A percentile compares a stretch with the other conserved stretches of the same genome.
These are phyloP conservation scores for Jaminaea rosea DNA, from an alignment of 1,284 basidiomycete species.

Conservation along the genomic window DNA sequence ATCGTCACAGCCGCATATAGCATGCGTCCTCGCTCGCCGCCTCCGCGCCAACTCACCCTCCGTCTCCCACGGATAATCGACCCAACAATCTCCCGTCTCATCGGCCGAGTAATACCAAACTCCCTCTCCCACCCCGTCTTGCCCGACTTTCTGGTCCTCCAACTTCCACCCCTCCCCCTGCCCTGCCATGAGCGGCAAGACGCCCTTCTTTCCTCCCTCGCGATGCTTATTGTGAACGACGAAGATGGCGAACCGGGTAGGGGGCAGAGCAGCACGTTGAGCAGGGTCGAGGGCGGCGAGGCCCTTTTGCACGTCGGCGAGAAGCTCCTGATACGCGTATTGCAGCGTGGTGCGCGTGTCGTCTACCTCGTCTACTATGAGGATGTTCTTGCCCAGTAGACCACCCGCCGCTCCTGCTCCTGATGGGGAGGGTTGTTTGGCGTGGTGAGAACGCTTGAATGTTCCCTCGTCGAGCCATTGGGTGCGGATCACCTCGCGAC, in stretches of 20 bases:
- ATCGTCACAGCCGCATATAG: too few species aligned
- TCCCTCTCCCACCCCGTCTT: constrained; percentile 31
- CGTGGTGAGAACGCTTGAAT: constrained; percentile 12
- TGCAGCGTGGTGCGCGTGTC: constrained; percentile 45
- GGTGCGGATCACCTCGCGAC: constrained; percentile 42
- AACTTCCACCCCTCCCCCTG: constrained; percentile 26
- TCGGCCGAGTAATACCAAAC: constrained; percentile 44
- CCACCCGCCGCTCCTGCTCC: too few species aligned
- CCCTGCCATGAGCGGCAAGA: constrained; percentile 18
- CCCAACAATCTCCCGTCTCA: constrained; percentile 42
- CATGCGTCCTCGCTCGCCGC: neutral
- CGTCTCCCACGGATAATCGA: constrained; percentile 44
- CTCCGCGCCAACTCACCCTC: constrained; percentile 12
- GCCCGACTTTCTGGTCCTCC: constrained; percentile 9
- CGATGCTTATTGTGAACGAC: constrained; percentile 46
- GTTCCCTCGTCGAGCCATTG: constrained; percentile 43
- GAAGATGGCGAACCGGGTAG: constrained; percentile 45
- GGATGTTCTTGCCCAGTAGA: constrained; percentile 44
- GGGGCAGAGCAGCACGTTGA: constrained; percentile 29
- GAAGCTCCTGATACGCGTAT: constrained; percentile 45
- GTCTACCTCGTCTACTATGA: constrained; percentile 47
- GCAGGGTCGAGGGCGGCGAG: constrained; percentile 28
- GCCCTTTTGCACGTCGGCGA: constrained; percentile 39
- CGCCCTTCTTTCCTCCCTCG: constrained; percentile 35
- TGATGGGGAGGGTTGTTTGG: too few species aligned